A percentile compares a stretch with the other conserved stretches of the same genome.
Evolutionary conservation across 495 filamentous ascomycete genomes (phyloP).

Genomic region (Aspergillus baeticus): DNA sequence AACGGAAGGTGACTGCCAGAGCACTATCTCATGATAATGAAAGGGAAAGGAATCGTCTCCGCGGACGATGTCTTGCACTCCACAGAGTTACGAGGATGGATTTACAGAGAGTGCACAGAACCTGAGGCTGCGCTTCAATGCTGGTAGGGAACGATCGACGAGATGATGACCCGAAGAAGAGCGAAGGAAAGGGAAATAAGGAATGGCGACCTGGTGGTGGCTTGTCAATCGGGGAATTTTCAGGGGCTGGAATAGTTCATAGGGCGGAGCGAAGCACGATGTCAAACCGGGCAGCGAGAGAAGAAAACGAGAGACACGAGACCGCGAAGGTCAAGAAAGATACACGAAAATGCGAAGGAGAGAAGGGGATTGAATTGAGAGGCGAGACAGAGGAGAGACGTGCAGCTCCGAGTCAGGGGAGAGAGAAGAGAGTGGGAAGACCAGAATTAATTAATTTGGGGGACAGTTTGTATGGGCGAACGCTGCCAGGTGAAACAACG

Average conservation of each 20-base stretch:
- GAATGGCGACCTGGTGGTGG: conserved; percentile 22
- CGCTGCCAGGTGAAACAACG: conserved; percentile 5
- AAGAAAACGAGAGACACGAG: conserved; percentile 6
- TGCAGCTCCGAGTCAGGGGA: background rate
- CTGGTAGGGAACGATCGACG: conserved; percentile 1
- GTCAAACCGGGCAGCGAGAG: conserved; percentile 24
- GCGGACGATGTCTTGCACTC: conserved; percentile 6
- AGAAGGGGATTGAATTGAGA: conserved; percentile 11
- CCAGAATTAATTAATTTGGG: conserved; percentile 5
- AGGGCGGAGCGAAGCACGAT: conserved; percentile 18
- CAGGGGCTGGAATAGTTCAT: conserved; percentile 12
- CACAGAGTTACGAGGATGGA: background rate
- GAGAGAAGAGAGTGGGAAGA: conserved; percentile 1
- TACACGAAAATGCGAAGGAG: conserved; percentile 4
- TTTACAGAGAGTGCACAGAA: conserved; percentile 12
- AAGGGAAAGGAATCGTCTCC: conserved; percentile 15
- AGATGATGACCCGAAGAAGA: background rate
- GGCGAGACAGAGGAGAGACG: conserved; percentile 13
- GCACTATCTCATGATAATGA: conserved; percentile 43
- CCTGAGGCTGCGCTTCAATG: background rate
- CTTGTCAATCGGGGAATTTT: conserved; percentile 23
- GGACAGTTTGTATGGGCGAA: background rate
- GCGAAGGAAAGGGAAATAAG: conserved; percentile 12
- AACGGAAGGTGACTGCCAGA: conserved; percentile 39
- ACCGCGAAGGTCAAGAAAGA: background rate